Base-by-base conservation (phyloP, 1,284 basidiomycete species). In the Naganishia albida region DNA sequence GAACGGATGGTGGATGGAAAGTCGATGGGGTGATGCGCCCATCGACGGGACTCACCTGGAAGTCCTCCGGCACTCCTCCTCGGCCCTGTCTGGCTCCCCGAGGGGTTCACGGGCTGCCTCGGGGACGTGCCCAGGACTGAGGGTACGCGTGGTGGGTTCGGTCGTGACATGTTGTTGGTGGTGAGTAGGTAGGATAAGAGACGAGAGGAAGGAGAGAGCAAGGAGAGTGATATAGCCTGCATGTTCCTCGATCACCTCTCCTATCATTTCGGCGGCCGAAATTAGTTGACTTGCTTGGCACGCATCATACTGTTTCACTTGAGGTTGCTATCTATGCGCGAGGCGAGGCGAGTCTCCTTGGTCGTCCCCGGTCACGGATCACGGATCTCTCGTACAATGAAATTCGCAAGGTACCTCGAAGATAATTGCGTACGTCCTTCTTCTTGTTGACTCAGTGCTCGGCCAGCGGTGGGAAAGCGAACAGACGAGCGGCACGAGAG, bases 61-160 rank as follows among this genome's bases (percentile, higher is more conserved):
- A 77, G 65, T 38, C 72, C 73, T 56, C 78, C 78, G 0, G 78
- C 77, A 60, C 71, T 72, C 62, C 77, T 66, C 38, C 77, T 64
- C 3, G 77, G 75, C 23, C 69, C 65, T n/a, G 70, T 68, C 4
- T 69, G 66, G 16, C 65, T 56, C 15, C 70, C 65, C 49, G 71
- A 70, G 18, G 65, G 50, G 28, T 67, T 64, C 15, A 38, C 56
- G 30, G 75, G 67, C 66, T 78, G 78, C 13, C 72, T 66, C 16
- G 55, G 30, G 15, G 69, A 63, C 3, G 70, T 70, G 25, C 74
- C 74, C 20, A 78, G 34, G 10, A 48, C 62, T 8, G 66, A 40
- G 18, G 66, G 66, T 1, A 72, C 69, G 38, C 75, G 70, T 7
- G 75, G 67, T 3, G 75, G 70, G 2, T 65, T 70, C 23, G 74